phyloP scores from a whole-genome alignment of 331 rosid species.

The Prunus yedoensis region DNA sequence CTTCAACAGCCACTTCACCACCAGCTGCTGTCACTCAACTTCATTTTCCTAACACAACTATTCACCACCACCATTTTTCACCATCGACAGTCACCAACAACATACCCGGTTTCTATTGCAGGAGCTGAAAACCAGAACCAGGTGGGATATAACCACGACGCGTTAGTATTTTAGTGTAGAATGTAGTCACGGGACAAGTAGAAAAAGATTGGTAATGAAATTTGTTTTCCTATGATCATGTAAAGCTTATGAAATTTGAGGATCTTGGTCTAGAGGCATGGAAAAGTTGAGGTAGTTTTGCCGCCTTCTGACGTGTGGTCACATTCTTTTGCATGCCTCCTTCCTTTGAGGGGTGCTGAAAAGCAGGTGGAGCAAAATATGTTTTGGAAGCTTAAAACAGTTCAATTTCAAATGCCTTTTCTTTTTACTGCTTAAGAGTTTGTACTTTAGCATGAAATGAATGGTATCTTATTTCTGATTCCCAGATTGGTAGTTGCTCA shows the following conservation, averaged over 20 bases:
- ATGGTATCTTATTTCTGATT: background rate
- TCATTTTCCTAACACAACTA: conserved; percentile 36
- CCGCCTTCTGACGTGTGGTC: background rate
- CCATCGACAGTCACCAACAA: conserved; percentile 40
- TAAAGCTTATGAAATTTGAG: conserved; percentile 19
- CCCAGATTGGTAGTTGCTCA: background rate
- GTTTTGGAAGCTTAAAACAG: background rate
- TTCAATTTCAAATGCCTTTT: background rate
- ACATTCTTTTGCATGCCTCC: background rate
- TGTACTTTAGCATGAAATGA: background rate
- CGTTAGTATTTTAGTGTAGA: conserved; percentile 9
- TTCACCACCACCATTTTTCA: conserved; percentile 42
- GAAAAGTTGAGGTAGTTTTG: background rate
- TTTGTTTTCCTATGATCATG: conserved; percentile 22
- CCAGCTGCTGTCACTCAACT: conserved; percentile 54
- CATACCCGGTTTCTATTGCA: conserved; percentile 54
- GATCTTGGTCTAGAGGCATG: background rate
- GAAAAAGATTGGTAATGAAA: conserved; percentile 19
- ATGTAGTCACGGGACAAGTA: conserved; percentile 19
- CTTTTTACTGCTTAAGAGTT: background rate
- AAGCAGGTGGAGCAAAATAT: background rate
- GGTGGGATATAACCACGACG: conserved; percentile 19
- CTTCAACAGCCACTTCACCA: conserved; percentile 33
- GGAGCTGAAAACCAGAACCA: conserved; percentile 43
- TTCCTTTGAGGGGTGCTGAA: background rate